Percentiles rank a stretch among this genome's conserved stretches.
Conservation (phyloP, 768 basidiomycete genomes). For the Phaeotremella skinneri region DNA sequence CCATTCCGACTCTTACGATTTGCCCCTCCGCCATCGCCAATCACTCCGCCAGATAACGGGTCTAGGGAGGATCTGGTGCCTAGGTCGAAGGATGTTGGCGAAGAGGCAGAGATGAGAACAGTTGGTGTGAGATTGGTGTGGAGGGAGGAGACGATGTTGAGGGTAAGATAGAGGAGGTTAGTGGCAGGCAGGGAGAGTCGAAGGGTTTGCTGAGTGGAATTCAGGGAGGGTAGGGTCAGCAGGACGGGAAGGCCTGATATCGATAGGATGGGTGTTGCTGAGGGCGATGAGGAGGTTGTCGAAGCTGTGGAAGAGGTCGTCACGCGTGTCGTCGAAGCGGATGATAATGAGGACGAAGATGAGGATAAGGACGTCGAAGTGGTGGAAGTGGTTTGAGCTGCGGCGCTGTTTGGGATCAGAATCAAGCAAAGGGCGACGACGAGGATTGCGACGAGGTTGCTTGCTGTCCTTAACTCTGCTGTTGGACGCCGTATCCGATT, state of each 20-base stretch:
- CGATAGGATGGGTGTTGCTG: conserved; percentile 15
- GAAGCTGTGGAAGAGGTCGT: conserved; percentile 3
- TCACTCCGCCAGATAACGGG: conserved; percentile 26
- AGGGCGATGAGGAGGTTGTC: conserved; percentile 7
- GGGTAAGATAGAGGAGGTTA: conserved; percentile 32
- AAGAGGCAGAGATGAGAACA: conserved; percentile 23
- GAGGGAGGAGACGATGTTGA: conserved; percentile 42
- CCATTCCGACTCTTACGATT: conserved; percentile 24
- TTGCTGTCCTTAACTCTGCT: too few relatives aligned
- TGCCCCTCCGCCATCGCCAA: conserved; percentile 1
- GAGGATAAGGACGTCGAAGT: conserved; percentile 7
- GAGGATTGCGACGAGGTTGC: too few relatives aligned
- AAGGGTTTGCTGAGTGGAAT: conserved; percentile 16
- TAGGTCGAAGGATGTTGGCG: conserved; percentile 17
- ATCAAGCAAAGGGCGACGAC: too few relatives aligned
- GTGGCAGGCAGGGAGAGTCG: conserved; percentile 26
- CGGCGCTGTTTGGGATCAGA: too few relatives aligned
- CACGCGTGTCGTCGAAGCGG: not conserved
- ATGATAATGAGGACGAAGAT: not conserved
- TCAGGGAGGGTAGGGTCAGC: conserved; percentile 28
- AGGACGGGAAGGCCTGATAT: conserved; percentile 17
- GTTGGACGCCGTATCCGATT: too few relatives aligned
- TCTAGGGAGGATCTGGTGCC: conserved; percentile 17
- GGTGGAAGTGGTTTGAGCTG: not conserved
- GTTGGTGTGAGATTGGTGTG: conserved; percentile 32